These are phyloP conservation scores for Luffa acutangula DNA, from an alignment of 306 rosid species.

Conservation along the genomic window DNA sequence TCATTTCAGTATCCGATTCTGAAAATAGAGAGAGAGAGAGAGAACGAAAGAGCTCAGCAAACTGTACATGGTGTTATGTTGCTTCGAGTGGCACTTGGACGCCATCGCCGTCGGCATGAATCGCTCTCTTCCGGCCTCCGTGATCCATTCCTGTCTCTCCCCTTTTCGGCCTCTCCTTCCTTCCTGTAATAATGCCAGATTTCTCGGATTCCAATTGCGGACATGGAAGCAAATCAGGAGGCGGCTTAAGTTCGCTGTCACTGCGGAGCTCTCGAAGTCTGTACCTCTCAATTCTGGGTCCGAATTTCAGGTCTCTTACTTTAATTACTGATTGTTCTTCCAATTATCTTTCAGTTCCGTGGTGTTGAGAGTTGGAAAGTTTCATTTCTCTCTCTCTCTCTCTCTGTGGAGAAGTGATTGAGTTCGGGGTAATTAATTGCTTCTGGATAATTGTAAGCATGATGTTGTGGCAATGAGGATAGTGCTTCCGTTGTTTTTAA, in stretches of 20 bases:
- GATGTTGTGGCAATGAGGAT: not conserved
- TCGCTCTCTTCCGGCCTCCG: slow-evolving; percentile 24
- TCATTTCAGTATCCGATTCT: not conserved
- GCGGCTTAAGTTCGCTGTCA: slow-evolving; percentile 48
- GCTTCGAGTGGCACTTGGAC: slow-evolving; percentile 47
- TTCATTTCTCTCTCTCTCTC: not conserved
- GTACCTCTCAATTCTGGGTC: slow-evolving; percentile 35
- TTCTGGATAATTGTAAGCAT: not conserved
- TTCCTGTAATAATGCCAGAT: slow-evolving; percentile 16
- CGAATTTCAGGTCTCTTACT: slow-evolving; percentile 51
- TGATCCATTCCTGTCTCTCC: slow-evolving; percentile 13
- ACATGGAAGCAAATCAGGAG: slow-evolving; percentile 28
- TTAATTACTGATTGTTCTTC: not conserved
- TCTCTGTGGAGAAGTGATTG: not conserved
- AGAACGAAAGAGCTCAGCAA: not conserved
- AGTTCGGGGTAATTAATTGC: not conserved
- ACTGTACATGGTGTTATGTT: slow-evolving; percentile 42
- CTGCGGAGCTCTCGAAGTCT: slow-evolving; percentile 51
- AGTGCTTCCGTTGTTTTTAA: not conserved
- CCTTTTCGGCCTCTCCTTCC: slow-evolving; percentile 31
- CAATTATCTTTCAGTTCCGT: not conserved
- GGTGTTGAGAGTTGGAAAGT: not conserved
- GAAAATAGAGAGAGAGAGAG: too few species aligned
- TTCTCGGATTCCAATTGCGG: slow-evolving; percentile 25
- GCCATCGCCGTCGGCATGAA: slow-evolving; percentile 37